Evolutionary conservation across 352 stramenopile genomes (phyloP).

Genomic region (Globisporangium spiculum): DNA sequence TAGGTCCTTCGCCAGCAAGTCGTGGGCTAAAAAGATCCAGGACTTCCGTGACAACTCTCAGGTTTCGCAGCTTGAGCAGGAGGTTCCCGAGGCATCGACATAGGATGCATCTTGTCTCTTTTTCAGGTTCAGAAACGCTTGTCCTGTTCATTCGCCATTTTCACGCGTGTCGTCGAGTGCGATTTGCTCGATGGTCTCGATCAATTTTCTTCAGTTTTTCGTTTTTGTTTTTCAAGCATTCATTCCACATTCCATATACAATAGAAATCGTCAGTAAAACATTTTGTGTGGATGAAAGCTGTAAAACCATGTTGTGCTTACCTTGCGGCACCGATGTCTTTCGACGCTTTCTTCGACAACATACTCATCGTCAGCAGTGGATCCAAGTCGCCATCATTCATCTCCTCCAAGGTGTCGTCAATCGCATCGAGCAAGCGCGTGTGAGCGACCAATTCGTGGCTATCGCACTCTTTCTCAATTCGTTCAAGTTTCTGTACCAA

Average conservation of each 20-base stretch:
- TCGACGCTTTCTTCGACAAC: slow-evolving; percentile 39
- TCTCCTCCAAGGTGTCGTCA: slow-evolving; percentile 5
- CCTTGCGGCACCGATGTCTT: slow-evolving; percentile 38
- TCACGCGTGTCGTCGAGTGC: slow-evolving; percentile 18
- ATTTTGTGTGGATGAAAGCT: neutral
- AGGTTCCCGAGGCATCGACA: slow-evolving; percentile 8
- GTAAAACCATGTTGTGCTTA: slow-evolving; percentile 20
- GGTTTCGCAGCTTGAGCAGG: neutral
- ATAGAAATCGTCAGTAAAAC: neutral
- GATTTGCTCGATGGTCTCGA: slow-evolving; percentile 43
- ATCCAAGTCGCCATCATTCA: neutral
- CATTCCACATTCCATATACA: slow-evolving; percentile 1
- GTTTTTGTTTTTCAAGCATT: slow-evolving; percentile 1
- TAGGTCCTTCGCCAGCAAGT: slow-evolving; percentile 47
- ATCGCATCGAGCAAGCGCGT: neutral
- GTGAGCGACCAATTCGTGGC: neutral
- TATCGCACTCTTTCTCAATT: slow-evolving; percentile 13
- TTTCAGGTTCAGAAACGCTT: neutral
- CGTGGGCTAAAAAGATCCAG: slow-evolving; percentile 30
- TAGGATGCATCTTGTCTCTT: neutral
- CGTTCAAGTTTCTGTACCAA: slow-evolving; percentile 19
- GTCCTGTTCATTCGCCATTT: neutral
- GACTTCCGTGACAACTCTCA: slow-evolving; percentile 19
- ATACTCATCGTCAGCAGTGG: slow-evolving; percentile 3
- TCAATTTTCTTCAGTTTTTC: slow-evolving; percentile 24